Evolutionary conservation across 1,139 yeast species (phyloP), one percentile per base, ranked within the genome.

Genomic region (Taphrina communis): DNA sequence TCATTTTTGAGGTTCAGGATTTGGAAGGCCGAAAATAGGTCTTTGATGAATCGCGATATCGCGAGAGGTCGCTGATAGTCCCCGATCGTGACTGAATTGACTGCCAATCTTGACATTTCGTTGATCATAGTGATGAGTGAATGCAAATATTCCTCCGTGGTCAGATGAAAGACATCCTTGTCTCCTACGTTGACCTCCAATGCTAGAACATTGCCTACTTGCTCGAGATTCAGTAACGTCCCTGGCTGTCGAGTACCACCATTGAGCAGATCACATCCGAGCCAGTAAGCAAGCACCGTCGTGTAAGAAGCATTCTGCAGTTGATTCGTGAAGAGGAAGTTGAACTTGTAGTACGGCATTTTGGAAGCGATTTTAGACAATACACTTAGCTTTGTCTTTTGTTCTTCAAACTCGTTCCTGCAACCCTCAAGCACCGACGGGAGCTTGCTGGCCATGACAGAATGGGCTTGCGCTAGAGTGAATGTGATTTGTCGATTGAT

Each of bases 1-100:
- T 78, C 80, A 55, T 78, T 78, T 68, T 77, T 77, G 66, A 78
- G 70, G 65, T 78, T 77, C 53, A 78, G 72, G 38, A 74, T 71
- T 72, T 75, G 70, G 62, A 77, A 76, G 0, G 77, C 77, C 7
- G 77, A 72, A 59, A 77, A 79, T 11, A 77, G 66, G 38, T 76
- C 75, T 65, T 77, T 76, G 60, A 77, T 69, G 65, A 77, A 74
- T n/a, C 44, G 36, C 46, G 68, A 67, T 38, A 74, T 72, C 5
- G 61, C 65, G 5, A 72, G 67, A 6, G 74, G 72, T 8, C 72
- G 59, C 25, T 66, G 39, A 56, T 69, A 70, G 52, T 70, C 53
- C 12, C 68, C 66, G 6, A 74, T 69, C 19, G 77, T 76, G 19
- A 77, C 79, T 0, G 77, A 72, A 63, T 75, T 78, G 68, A 74